phyloP scores from a whole-genome alignment of 441 rosid species.

The Flueggea neowawraea region DNA sequence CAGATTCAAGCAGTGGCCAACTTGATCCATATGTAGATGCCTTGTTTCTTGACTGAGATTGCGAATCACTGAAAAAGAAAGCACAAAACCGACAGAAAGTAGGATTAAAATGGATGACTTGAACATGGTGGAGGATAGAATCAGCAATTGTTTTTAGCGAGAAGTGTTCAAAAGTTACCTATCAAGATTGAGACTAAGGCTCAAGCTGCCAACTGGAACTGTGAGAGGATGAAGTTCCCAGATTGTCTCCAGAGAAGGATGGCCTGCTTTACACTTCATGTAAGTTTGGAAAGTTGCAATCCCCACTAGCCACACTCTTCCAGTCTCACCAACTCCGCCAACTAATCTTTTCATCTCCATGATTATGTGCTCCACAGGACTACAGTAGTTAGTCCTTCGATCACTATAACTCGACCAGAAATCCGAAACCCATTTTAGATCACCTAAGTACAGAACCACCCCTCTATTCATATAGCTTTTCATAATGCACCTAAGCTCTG shows the following conservation, averaged over 20 bases:
- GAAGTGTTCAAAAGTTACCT: conserved; percentile 28
- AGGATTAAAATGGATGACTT: background rate
- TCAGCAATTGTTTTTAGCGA: background rate
- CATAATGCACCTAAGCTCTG: conserved; percentile 45
- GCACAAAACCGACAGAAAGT: background rate
- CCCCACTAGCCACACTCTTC: conserved; percentile 51
- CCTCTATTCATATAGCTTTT: conserved; percentile 44
- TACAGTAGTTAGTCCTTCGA: conserved; percentile 35
- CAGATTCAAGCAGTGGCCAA: conserved; percentile 30
- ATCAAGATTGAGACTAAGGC: conserved; percentile 52
- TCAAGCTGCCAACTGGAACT: conserved; percentile 47
- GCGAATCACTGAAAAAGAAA: conserved; percentile 25
- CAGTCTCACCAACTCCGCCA: conserved; percentile 34
- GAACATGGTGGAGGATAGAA: background rate
- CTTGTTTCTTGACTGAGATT: conserved; percentile 24
- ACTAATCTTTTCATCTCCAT: conserved; percentile 54
- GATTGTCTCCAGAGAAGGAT: conserved; percentile 50
- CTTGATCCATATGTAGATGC: conserved; percentile 17
- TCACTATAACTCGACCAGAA: conserved; percentile 52
- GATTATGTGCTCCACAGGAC: conserved; percentile 42
- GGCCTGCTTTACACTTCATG: conserved; percentile 53
- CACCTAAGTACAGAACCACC: conserved; percentile 58
- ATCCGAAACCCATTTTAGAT: conserved; percentile 57
- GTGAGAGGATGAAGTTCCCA: conserved; percentile 64
- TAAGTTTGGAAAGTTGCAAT: conserved; percentile 51